Evolutionary conservation across 1,284 basidiomycete species (phyloP), one percentile per base, ranked within the genome.

Genomic region (Rhodotorula mucilaginosa): DNA sequence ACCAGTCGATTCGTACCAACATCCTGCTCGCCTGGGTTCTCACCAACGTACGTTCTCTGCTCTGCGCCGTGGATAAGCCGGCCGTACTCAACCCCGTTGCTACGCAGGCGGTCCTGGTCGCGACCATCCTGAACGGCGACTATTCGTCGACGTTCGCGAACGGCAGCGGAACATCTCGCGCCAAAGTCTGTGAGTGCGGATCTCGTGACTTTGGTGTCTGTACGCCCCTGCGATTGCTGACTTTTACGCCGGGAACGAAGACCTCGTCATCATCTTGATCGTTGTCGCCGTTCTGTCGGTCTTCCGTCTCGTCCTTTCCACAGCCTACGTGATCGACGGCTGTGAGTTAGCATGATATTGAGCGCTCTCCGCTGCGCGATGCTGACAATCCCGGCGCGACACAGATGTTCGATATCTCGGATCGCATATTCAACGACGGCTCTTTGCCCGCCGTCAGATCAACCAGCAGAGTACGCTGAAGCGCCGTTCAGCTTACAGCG

Each of bases 1-100:
- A 83, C 69, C 80, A 75, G 26, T 76, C 70, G 34, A 78, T 72
- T 34, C 48, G 70, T n/a, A 72, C 70, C 5, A 72, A 72, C 82
- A 92, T 94, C 31, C 83, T 98, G 58, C 84, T 98, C 62, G 85
- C 87, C 5, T 96, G 93, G 89, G 88, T 92, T 3, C 80, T 95
- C 67, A 89, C 90, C 39, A 94, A 95, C 80, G 91, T 90, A 76
- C 76, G 88, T 81, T 46, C 19, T 23, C 23, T 52, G 21, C 51
- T n/a, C 10, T 19, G 10, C 21, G 19, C 49, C 10, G 49, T 23
- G 21, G 49, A 51, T 21, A 19, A 21, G 21, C 26, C 29, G 16
- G 16, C 18, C 60, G 4, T 60, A 59, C 56, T 60, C 21, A 57
- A 57, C 63, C 69, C 39, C 56, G 44, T 23, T 26, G 26, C 34